Evolutionary conservation across 352 stramenopile species (phyloP).

Genomic region (Pythium oligandrum): DNA sequence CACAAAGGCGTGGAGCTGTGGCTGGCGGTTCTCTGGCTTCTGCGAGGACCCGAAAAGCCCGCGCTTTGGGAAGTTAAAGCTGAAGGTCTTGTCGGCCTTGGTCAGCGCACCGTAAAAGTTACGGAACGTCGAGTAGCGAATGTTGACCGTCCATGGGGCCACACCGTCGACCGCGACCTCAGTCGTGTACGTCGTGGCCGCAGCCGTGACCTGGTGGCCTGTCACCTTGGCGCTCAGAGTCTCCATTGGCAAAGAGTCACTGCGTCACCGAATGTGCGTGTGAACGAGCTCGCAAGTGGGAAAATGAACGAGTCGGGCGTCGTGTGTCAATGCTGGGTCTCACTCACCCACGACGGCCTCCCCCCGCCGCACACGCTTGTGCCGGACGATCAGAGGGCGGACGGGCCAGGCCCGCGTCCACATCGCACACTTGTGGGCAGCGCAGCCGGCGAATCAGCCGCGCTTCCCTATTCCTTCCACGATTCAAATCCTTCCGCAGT

Average conservation of each 20-base stretch:
- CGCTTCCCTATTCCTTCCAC: no score
- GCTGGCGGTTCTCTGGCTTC: slow-evolving; percentile 41
- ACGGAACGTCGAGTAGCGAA: slow-evolving; percentile 68
- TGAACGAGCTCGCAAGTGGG: no score
- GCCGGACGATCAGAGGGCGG: no score
- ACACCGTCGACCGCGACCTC: slow-evolving; percentile 28
- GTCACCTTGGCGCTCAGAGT: slow-evolving; percentile 32
- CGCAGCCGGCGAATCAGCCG: no score
- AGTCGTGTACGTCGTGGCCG: slow-evolving; percentile 54
- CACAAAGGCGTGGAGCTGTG: slow-evolving; percentile 63
- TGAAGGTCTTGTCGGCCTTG: slow-evolving; percentile 42
- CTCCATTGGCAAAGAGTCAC: slow-evolving; percentile 7
- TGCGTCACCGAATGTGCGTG: no score
- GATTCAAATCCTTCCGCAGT: no score
- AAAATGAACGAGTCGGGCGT: no score
- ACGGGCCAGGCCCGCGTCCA: no score
- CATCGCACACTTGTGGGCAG: no score
- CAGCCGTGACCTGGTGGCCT: slow-evolving; percentile 23
- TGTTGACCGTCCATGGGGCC: slow-evolving; percentile 31
- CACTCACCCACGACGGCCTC: no score
- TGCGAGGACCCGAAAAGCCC: slow-evolving; percentile 52
- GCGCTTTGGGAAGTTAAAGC: slow-evolving; percentile 61
- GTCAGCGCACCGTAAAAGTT: slow-evolving; percentile 49
- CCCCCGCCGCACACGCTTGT: no score
- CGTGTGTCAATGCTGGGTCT: no score